Evolutionary conservation across 345 rosid genomes (phyloP), one percentile per base, ranked within the genome.

Genomic region (Bruguiera parviflora): DNA sequence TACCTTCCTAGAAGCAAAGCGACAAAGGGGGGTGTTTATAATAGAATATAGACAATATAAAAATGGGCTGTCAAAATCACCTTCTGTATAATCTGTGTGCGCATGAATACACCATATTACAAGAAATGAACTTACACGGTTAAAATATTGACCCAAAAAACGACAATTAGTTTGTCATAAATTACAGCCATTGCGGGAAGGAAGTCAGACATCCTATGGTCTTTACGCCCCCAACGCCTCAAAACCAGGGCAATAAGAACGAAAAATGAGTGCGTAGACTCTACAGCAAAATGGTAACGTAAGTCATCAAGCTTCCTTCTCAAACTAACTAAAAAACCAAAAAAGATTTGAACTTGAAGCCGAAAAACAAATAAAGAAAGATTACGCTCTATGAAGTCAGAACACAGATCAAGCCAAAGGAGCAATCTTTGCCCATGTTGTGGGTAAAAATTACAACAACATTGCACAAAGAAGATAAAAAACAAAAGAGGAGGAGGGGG

Each of bases 1-100:
- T 73, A 47, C 70, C 78, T 66, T 31, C 74, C 64, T 77, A 53
- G 63, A 27, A 66, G 77, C 75, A 81, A 80, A 78, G n/a, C 76
- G 80, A 80, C 83, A 66, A 75, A 79, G 62, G 6, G 66, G 32
- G 73, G 60, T 28, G 49, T 63, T 73, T 37, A 4, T n/a, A 5
- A 27, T 51, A 57, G 32, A 63, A 47, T 58, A 28, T 53, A 64
- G n/a, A 53, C 58, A 73, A 66, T 25, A 35, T 68, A 65, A 58
- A 61, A 71, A 69, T 58, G 58, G 66, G 73, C 68, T 37, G 78
- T 80, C 87, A 73, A 63, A 47, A 65, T 76, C 78, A 65, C 56
- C 65, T 60, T 71, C 76, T 28, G 65, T 64, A 69, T 5, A 5
- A 16, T 65, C 8, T 25, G 16, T 13, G 16, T 13, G 49, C 49